Evolutionary conservation across 1,139 yeast species (phyloP).

Genomic region (Pichia sp.): DNA sequence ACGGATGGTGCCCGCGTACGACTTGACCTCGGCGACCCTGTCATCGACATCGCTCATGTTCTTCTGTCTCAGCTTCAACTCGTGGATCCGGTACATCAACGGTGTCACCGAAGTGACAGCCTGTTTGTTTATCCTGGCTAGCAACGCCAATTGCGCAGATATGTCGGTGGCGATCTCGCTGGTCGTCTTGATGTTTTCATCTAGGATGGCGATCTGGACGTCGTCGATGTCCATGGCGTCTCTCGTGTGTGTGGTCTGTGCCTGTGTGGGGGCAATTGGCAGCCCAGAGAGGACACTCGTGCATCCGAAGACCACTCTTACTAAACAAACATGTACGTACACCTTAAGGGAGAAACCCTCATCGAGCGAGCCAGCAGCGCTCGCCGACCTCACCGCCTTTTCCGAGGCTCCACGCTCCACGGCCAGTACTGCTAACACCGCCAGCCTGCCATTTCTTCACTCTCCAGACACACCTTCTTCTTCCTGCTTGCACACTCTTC

Average conservation of each 20-base stretch:
- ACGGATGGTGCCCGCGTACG: conserved; percentile 46
- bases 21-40: conserved; percentile 63
- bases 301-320: too few relatives aligned
- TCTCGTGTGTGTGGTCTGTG: not conserved
- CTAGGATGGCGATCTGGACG: conserved; percentile 80
- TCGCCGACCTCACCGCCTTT: too few relatives aligned
- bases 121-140: conserved; percentile 56
- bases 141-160: conserved; percentile 50
- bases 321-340: too few relatives aligned
- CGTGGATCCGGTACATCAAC: conserved; percentile 60
- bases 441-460: too few relatives aligned
- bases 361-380: too few relatives aligned
- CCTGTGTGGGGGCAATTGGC: too few relatives aligned
- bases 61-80: conserved; percentile 51
- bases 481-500: too few relatives aligned
- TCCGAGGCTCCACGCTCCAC: too few relatives aligned
- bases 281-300: too few relatives aligned
- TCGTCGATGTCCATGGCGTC: conserved; percentile 58
- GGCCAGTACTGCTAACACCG: too few relatives aligned
- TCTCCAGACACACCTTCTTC: not conserved
- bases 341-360: too few relatives aligned
- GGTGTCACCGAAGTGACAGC: conserved; percentile 73
- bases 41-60: conserved; percentile 62
- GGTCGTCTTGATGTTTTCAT: conserved; percentile 66
- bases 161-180: conserved; percentile 57